Evolutionary conservation across 371 early-diverging fungal species (phyloP).

Genomic region (Mortierella sp.): DNA sequence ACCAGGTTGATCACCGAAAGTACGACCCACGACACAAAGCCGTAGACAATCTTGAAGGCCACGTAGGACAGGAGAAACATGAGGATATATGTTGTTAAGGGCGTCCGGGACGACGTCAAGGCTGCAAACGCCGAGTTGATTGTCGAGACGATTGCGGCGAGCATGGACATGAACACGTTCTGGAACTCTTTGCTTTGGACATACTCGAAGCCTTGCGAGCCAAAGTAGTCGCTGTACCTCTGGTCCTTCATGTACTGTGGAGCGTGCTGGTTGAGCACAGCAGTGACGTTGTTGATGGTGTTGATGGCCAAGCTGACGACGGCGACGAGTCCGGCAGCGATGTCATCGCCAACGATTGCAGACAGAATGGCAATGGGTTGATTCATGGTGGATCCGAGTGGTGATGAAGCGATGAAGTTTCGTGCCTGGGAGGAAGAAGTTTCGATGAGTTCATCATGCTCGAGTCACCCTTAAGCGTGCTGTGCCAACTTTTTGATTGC

Average conservation of each 20-base stretch:
- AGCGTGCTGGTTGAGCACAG: constrained; percentile 5
- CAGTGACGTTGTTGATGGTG: constrained; percentile 16
- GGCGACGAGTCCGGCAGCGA: constrained; percentile 36
- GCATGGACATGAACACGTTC: constrained; percentile 12
- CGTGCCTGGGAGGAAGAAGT: too few species aligned
- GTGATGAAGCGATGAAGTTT: too few species aligned
- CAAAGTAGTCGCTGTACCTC: constrained; percentile 2
- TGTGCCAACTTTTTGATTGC: too few species aligned
- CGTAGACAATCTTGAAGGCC: constrained; percentile 37
- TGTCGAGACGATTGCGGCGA: constrained; percentile 22
- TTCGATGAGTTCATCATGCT: too few species aligned
- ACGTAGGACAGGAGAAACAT: constrained; percentile 33
- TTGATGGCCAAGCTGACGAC: constrained; percentile 33
- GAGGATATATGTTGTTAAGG: constrained; percentile 42
- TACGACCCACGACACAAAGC: constrained; percentile 33
- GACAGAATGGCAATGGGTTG: constrained; percentile 35
- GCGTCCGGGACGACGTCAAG: constrained; percentile 28
- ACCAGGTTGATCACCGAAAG: constrained; percentile 44
- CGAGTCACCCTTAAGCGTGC: constrained; percentile 1
- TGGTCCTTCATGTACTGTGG: constrained; percentile 12
- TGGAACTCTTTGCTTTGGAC: constrained; percentile 10
- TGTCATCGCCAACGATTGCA: constrained; percentile 36
- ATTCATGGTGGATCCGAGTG: too few species aligned
- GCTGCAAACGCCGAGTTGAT: constrained; percentile 31
- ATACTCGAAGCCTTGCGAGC: constrained; percentile 3